These are phyloP conservation scores for Excoecaria agallocha DNA, from an alignment of 345 rosid genomes.

Conservation along the genomic window DNA sequence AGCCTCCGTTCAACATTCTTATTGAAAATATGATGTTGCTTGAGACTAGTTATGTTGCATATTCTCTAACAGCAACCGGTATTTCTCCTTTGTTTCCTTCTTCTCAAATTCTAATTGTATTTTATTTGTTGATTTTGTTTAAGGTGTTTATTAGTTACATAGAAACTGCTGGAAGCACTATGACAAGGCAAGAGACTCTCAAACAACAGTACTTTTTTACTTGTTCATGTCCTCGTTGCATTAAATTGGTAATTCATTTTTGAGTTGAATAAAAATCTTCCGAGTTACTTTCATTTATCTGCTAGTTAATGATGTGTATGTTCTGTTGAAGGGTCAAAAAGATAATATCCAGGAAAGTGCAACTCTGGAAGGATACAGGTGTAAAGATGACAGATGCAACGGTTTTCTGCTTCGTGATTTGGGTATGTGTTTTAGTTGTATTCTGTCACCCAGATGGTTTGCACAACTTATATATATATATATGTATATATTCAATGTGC, in stretches of 20 bases:
- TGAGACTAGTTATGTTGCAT: neutral
- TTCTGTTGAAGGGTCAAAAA: slow-evolving; percentile 54
- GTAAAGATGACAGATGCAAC: slow-evolving; percentile 58
- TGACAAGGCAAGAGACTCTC: slow-evolving; percentile 77
- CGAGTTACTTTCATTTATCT: neutral
- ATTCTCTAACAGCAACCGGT: neutral
- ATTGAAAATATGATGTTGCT: neutral
- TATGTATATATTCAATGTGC: too few species aligned
- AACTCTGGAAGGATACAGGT: slow-evolving; percentile 81
- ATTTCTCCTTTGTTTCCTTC: neutral
- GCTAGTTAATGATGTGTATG: slow-evolving; percentile 12
- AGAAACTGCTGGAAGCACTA: slow-evolving; percentile 91
- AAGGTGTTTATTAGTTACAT: slow-evolving; percentile 78
- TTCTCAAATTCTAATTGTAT: neutral
- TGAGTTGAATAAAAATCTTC: neutral
- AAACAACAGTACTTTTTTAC: slow-evolving; percentile 82
- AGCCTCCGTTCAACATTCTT: neutral
- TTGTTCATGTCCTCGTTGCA: slow-evolving; percentile 71
- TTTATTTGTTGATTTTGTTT: slow-evolving; percentile 13
- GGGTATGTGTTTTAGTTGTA: slow-evolving; percentile 33
- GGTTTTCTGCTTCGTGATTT: slow-evolving; percentile 82
- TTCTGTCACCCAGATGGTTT: slow-evolving; percentile 8
- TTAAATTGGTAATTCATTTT: slow-evolving; percentile 47
- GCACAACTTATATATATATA: too few species aligned
- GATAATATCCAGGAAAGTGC: slow-evolving; percentile 85